Base-by-base conservation (phyloP, 805 yeast genomes). In the Saturnispora quitensis region DNA sequence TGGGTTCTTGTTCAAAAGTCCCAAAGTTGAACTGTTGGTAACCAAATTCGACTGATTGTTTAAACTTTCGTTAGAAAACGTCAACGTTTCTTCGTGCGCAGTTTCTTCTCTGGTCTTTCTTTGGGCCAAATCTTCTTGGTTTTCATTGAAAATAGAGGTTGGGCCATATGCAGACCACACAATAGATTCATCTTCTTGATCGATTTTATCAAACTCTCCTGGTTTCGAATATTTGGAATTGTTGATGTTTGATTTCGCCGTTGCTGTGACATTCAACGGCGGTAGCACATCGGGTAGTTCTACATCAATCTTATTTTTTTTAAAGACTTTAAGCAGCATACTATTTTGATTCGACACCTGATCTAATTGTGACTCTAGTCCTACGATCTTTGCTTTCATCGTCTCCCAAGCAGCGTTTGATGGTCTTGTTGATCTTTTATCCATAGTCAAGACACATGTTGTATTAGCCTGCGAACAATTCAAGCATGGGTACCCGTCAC, bases 101-200 rank as follows among this genome's bases (percentile, higher is more conserved):
- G 38, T 7, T 25, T 28, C 20, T 33, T 44, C 47, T 4, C 43
- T 34, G 13, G 13, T 4, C 7, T 45, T 40, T 1, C 20, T 15
- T 2, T 40, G 27, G 3, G 27, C 22, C 8, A 33, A 48, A 53
- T 53, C 22, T 12, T 48, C 54, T 43, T 52, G 47, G 25, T 50
- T 42, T 33, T 43, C 40, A 40, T 70, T 73, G 55, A 72, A 75
- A 9, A 76, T 73, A 40, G 62, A 58, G 6, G 60, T 57, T 7
- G 63, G 60, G 1, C 64, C 64, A 44, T 60, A 60, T 4, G 38
- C 47, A 24, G 56, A 60, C 47, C 51, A 43, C 17, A 43, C n/a
- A 18, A 50, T 25, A 6, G 53, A 34, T 10, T 56, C 48, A 15
- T 55, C 56, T 13, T 31, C 34, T 8, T 52, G 49, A 25, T 55